phyloP scores from a whole-genome alignment of 768 basidiomycete species.

The Scleroderma citrinum region DNA sequence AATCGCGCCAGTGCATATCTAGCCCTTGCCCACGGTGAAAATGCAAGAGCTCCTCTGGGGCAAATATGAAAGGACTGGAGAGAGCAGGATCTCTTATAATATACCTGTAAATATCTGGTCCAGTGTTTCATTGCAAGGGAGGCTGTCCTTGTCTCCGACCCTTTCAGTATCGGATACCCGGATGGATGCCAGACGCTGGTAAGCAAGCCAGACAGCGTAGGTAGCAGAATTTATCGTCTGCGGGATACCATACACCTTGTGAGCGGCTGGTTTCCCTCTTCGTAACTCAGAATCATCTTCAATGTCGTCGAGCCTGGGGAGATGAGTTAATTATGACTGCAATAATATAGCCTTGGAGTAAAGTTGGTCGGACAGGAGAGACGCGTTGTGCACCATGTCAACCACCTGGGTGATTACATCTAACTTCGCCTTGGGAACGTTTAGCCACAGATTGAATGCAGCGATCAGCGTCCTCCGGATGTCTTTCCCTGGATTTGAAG shows the following conservation, averaged over 20 bases:
- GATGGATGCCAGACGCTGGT: conserved; percentile 58
- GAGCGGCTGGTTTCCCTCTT: conserved; percentile 82
- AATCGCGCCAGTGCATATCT: conserved; percentile 88
- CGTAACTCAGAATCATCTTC: conserved; percentile 83
- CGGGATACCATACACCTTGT: conserved; percentile 91
- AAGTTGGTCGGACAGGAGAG: conserved; percentile 58
- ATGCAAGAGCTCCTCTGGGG: conserved; percentile 52
- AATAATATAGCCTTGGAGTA: background rate
- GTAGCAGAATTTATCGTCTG: conserved; percentile 94
- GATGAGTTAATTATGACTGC: background rate
- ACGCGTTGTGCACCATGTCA: conserved; percentile 86
- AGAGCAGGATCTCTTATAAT: conserved; percentile 2
- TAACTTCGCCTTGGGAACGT: conserved; percentile 67
- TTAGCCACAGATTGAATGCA: conserved; percentile 87
- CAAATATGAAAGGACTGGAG: background rate
- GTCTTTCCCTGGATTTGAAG: conserved; percentile 82
- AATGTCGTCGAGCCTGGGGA: conserved; percentile 77
- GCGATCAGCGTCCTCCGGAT: conserved; percentile 76
- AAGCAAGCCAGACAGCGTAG: conserved; percentile 90
- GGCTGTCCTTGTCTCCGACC: conserved; percentile 3
- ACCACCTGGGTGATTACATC: conserved; percentile 68
- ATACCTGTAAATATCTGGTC: conserved; percentile 70
- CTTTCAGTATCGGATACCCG: background rate
- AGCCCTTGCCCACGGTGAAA: conserved; percentile 89
- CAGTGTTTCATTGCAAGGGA: conserved; percentile 38